A percentile compares a stretch with the other conserved stretches of the same genome.
Evolutionary conservation across 2,329 filamentous ascomycete species (phyloP).

Genomic region (Aspergillus sp.): DNA sequence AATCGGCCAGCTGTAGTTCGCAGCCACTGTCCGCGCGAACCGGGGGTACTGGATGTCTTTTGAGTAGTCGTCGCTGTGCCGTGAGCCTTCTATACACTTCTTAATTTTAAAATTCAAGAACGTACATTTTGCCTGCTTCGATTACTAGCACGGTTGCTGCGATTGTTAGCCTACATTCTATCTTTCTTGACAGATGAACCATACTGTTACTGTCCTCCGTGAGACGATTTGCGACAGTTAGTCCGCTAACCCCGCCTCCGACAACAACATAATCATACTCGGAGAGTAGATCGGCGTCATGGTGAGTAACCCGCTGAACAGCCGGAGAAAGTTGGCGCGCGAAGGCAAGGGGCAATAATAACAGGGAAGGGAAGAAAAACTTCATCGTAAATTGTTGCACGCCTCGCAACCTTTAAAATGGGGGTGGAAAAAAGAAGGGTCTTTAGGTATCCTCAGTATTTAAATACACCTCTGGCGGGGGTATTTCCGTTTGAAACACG

Average conservation of each 20-base stretch:
- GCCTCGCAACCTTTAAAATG: too few relatives aligned
- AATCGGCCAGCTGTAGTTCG: slow-evolving; percentile 1
- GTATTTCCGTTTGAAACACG: too few relatives aligned
- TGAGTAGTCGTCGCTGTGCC: slow-evolving; percentile 1
- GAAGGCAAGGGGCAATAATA: too few relatives aligned
- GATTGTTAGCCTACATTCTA: too few relatives aligned
- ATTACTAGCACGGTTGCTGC: background rate
- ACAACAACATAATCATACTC: slow-evolving; percentile 4
- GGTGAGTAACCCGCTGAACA: background rate
- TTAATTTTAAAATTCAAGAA: background rate
- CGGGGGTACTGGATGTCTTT: background rate
- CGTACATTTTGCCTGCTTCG: slow-evolving; percentile 1
- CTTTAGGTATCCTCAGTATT: too few relatives aligned
- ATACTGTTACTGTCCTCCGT: background rate
- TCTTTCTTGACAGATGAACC: background rate
- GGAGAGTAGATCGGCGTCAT: background rate
- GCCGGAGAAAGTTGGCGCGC: too few relatives aligned
- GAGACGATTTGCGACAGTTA: background rate
- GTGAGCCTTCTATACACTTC: background rate
- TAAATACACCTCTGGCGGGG: too few relatives aligned
- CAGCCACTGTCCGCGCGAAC: background rate
- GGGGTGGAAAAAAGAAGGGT: too few relatives aligned
- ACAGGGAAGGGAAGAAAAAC: too few relatives aligned
- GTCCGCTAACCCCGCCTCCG: background rate
- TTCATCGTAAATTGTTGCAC: too few relatives aligned